Evolutionary conservation across 306 rosid species (phyloP).

Genomic region (Trifolium subterraneum): DNA sequence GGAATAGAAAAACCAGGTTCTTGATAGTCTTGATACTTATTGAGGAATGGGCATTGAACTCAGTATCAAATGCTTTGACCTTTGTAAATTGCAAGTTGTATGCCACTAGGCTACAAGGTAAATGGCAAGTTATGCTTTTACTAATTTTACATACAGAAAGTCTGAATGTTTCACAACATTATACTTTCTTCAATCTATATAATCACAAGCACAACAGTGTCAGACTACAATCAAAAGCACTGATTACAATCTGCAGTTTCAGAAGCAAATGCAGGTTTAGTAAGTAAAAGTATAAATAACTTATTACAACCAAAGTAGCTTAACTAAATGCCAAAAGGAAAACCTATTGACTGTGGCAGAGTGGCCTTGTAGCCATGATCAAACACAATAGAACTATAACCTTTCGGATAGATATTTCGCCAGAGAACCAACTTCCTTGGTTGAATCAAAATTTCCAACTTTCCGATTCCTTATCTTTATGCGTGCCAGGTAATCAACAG

Average conservation of each 20-base stretch:
- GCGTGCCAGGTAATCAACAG: slow-evolving; percentile 80
- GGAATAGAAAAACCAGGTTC: too few relatives aligned
- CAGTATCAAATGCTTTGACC: not conserved
- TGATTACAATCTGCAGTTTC: not conserved
- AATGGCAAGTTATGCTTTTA: not conserved
- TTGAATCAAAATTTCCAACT: slow-evolving; percentile 42
- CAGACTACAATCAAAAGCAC: not conserved
- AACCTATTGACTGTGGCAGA: slow-evolving; percentile 49
- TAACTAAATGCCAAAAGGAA: slow-evolving; percentile 10
- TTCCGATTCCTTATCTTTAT: slow-evolving; percentile 62
- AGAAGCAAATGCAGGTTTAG: slow-evolving; percentile 10
- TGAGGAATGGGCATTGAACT: too few relatives aligned
- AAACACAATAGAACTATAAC: slow-evolving; percentile 43
- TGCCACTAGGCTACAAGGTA: not conserved
- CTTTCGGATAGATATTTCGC: slow-evolving; percentile 64
- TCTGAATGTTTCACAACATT: slow-evolving; percentile 16
- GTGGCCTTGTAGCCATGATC: slow-evolving; percentile 56
- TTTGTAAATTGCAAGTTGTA: not conserved
- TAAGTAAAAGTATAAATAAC: slow-evolving; percentile 12
- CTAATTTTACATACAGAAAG: slow-evolving; percentile 13
- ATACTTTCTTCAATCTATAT: slow-evolving; percentile 2
- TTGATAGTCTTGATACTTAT: too few relatives aligned
- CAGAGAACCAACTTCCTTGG: slow-evolving; percentile 69
- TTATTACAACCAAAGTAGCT: slow-evolving; percentile 15
- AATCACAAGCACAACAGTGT: not conserved